Base-by-base conservation (phyloP, 805 yeast species). In the Ogataea trehaloabstinens region DNA sequence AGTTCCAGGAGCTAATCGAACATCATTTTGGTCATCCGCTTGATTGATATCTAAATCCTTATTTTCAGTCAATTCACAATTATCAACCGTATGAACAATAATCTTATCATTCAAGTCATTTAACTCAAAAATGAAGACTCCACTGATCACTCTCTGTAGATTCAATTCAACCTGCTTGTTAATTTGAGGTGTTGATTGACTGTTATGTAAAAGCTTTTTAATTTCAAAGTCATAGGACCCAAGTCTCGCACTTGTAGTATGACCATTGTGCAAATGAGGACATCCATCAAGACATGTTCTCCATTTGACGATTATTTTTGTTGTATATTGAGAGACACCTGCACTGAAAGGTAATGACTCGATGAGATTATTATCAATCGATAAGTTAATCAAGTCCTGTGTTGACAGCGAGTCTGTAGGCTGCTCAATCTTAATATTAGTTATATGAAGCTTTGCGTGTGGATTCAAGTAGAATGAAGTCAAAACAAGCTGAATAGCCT, bases 91-190 rank as follows among this genome's bases (percentile, higher is more conserved):
- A 53, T 82, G 86, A 4, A 78, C 85, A 5, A 67, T 32, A 24
- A 84, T 74, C 43, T 66, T 56, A 41, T 74, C 71, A 53, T 80
- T 79, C n/a, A 65, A 62, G 18, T 69, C 70, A 50, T 71, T 76
- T 41, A 84, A 64, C 52, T 83, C 90, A 53, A 82, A 82, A 6
- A 81, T 68, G 51, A 83, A 83, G 3, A 79, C 56, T 1, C 90
- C 91, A 24, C 61, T 52, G 16, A 70, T 28, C 3, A 71, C 61
- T 29, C 79, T 47, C 42, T 74, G 65, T 13, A 52, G 46, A 27
- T 52, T 43, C 13, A 17, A n/a, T 29, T 32, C 44, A 18, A 29
- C 24, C 11, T 28, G 24, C 11, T 35, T 40, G 25, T 38, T 28
- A 10, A 38, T 35, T 11, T 24, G 29, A 11, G 35, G 10, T 3